Conservation (phyloP, 2,329 filamentous ascomycete species). For the Grosmannia huntii region DNA sequence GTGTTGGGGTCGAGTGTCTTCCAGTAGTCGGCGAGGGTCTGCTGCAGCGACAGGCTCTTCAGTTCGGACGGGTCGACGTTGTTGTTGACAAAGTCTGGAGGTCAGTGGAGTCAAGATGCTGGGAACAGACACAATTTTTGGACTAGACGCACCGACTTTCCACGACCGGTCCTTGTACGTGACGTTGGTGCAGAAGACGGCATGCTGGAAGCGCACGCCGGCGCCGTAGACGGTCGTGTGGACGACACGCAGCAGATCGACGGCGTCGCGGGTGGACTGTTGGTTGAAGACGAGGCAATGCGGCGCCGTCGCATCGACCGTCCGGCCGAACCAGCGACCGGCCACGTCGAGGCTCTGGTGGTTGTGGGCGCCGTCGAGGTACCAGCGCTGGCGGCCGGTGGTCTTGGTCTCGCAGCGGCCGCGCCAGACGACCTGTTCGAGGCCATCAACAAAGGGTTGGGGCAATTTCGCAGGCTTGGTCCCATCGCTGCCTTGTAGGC, state of each 20-base stretch:
- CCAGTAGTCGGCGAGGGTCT: conserved; percentile 38
- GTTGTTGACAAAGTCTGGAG: conserved; percentile 41
- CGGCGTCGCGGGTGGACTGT: conserved; percentile 64
- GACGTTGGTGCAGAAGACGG: conserved; percentile 31
- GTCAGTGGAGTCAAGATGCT: no score
- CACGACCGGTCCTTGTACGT: conserved; percentile 37
- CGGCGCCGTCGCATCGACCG: conserved; percentile 8
- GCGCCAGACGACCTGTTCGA: conserved; percentile 54
- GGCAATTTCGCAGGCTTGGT: conserved; percentile 24
- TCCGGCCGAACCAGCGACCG: conserved; percentile 59
- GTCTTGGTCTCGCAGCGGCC: conserved; percentile 61
- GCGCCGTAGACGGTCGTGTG: conserved; percentile 21
- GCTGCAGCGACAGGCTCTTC: conserved; percentile 36
- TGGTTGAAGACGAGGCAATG: conserved; percentile 84
- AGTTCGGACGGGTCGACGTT: conserved; percentile 38
- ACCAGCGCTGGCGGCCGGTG: conserved; percentile 50
- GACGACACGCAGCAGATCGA: conserved; percentile 48
- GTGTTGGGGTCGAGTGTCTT: conserved; percentile 29
- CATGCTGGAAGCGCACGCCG: conserved; percentile 48
- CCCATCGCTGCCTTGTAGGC: conserved; percentile 17
- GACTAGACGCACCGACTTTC: conserved; percentile 24
- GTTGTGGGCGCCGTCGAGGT: conserved; percentile 81
- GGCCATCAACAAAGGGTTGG: conserved; percentile 45
- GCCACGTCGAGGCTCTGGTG: conserved; percentile 68
- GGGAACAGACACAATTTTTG: no score